Conservation (phyloP, 169 alveolate species). For the Ichthyophthirius multifiliis region DNA sequence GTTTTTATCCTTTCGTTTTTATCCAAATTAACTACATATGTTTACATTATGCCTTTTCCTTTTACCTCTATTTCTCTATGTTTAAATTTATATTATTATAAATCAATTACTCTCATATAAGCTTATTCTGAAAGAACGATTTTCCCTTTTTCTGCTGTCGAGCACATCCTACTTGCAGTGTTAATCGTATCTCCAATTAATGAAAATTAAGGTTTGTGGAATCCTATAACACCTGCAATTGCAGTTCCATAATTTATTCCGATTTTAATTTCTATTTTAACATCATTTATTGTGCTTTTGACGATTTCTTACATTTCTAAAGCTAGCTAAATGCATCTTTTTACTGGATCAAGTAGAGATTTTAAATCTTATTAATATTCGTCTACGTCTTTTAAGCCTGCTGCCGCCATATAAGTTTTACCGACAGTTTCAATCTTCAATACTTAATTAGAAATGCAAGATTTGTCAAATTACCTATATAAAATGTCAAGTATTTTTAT, state of each 20-base stretch:
- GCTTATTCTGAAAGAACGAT: slow-evolving; percentile 35
- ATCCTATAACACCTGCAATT: slow-evolving; percentile 86
- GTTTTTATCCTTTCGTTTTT: neutral
- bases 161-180: slow-evolving; percentile 83
- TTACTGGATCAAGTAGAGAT: neutral
- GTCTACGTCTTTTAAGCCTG: slow-evolving; percentile 69
- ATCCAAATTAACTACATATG: neutral
- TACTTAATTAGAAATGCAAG: slow-evolving; percentile 42
- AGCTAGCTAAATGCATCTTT: neutral
- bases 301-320: neutral
- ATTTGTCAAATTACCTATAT: slow-evolving; percentile 42
- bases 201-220: slow-evolving; percentile 85
- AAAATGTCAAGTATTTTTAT: slow-evolving; percentile 44
- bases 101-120: neutral
- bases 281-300: neutral
- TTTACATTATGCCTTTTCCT: slow-evolving; percentile 40
- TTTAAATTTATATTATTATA: neutral
- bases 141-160: slow-evolving; percentile 50
- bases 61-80: slow-evolving; percentile 25
- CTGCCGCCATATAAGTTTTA: slow-evolving; percentile 69
- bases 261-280: neutral
- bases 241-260: slow-evolving; percentile 88
- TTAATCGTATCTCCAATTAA: slow-evolving; percentile 86
- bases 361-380: neutral
- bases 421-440: slow-evolving; percentile 70